A percentile compares a stretch with the other conserved stretches of the same genome.
Conservation (phyloP, 768 basidiomycete species). For the Suillus subalutaceus region DNA sequence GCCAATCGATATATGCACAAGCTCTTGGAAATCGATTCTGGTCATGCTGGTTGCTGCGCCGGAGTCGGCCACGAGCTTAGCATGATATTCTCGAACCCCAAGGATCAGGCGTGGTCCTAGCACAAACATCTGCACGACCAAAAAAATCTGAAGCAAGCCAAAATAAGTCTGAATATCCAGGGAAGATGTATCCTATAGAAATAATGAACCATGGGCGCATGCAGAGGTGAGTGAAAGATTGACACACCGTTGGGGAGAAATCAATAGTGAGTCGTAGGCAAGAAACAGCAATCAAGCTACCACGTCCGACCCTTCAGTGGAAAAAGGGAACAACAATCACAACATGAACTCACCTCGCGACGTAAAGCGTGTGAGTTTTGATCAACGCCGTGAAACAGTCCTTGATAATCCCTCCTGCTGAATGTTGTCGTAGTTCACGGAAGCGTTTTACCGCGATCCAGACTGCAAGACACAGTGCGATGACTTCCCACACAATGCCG, state of each 20-base stretch:
- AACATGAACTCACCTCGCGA: neutral
- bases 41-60: neutral
- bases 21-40: neutral
- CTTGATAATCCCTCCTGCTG: neutral
- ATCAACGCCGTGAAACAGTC: neutral
- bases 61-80: neutral
- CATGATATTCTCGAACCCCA: neutral
- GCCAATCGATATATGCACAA: neutral
- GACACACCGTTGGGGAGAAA: too few species aligned
- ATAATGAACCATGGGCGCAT: neutral
- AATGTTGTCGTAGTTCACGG: neutral
- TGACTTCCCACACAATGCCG: neutral
- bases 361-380: neutral
- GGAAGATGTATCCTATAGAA: neutral
- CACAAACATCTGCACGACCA: neutral
- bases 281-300: neutral
- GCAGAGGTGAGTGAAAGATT: neutral
- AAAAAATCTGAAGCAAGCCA: accelerated
- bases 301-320: neutral
- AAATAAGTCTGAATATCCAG: accelerated
- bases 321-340: neutral
- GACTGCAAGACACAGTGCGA: neutral
- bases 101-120: neutral
- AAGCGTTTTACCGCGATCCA: neutral
- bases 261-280: neutral